A percentile compares a stretch with the other conserved stretches of the same genome.
These are phyloP conservation scores for Lichtheimia corymbifera DNA, from an alignment of 371 early-diverging fungal genomes.

Conservation along the genomic window DNA sequence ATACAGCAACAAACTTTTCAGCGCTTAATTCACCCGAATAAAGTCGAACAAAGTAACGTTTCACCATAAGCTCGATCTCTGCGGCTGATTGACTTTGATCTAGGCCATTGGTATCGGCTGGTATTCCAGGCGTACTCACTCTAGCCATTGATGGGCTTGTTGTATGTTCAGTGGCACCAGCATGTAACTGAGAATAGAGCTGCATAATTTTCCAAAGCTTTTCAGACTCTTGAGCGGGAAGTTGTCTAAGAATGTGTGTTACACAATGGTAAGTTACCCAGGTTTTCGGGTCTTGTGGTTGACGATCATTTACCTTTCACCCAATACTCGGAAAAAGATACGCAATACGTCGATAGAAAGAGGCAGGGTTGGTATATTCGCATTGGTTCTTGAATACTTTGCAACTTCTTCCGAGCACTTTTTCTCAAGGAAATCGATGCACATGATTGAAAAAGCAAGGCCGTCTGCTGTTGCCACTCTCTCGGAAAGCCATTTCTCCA, in stretches of 20 bases:
- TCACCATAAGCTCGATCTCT: conserved; percentile 78
- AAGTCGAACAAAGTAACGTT: conserved; percentile 72
- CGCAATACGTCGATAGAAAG: conserved; percentile 71
- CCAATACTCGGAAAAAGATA: conserved; percentile 68
- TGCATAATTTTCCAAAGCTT: conserved; percentile 35
- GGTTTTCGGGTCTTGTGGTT: too few species aligned
- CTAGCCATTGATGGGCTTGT: not conserved
- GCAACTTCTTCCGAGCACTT: conserved; percentile 63
- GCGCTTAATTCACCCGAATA: conserved; percentile 75
- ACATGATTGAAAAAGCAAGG: conserved; percentile 66
- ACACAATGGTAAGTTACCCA: too few species aligned
- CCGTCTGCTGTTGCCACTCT: conserved; percentile 59
- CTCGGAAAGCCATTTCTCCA: conserved; percentile 87
- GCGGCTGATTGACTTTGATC: conserved; percentile 1
- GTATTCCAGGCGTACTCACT: not conserved
- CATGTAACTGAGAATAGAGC: conserved; percentile 31
- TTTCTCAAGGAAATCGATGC: conserved; percentile 75
- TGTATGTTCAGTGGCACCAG: not conserved
- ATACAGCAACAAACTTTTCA: conserved; percentile 68
- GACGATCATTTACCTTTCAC: conserved; percentile 43
- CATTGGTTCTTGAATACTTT: conserved; percentile 32
- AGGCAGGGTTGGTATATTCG: conserved; percentile 45
- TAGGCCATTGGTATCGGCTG: not conserved
- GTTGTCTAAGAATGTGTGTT: too few species aligned
- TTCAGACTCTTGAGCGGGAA: conserved; percentile 34